These are phyloP conservation scores for Sordaria brevicollis DNA, from an alignment of 495 filamentous ascomycete species.

Conservation along the genomic window DNA sequence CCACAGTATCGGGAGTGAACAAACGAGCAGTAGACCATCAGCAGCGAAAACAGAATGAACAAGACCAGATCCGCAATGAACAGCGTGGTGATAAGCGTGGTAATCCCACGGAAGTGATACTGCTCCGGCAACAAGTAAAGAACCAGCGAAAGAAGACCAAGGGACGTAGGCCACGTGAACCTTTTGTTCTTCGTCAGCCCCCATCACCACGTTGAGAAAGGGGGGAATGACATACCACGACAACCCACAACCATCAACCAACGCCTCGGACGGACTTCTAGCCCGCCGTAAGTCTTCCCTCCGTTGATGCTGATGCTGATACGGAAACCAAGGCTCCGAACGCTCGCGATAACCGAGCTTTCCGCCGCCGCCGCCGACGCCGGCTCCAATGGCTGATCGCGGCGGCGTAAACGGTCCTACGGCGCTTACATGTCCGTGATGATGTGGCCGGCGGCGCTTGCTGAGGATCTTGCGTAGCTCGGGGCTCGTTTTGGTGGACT, in stretches of 20 bases:
- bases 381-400: background rate
- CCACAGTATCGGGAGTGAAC: background rate
- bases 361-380: too few relatives aligned
- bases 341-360: background rate
- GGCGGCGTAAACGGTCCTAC: background rate
- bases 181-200: background rate
- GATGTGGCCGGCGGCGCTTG: background rate
- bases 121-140: slow-evolving; percentile 2
- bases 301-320: background rate
- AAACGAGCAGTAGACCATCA: slow-evolving; percentile 1
- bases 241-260: background rate
- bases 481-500: background rate
- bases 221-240: background rate
- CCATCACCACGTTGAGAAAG: background rate
- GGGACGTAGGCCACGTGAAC: slow-evolving; percentile 7
- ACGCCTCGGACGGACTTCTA: background rate
- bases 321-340: background rate
- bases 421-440: background rate
- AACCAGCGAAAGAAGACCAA: slow-evolving; percentile 3
- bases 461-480: background rate
- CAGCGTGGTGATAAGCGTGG: background rate
- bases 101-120: background rate
- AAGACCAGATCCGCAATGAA: slow-evolving; percentile 3
- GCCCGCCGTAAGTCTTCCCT: background rate
- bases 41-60: background rate